Percentiles rank a stretch among this genome's conserved stretches.
These are phyloP conservation scores for Epicoccum sorghinum DNA, from an alignment of 2,329 filamentous ascomycete species.

Conservation along the genomic window DNA sequence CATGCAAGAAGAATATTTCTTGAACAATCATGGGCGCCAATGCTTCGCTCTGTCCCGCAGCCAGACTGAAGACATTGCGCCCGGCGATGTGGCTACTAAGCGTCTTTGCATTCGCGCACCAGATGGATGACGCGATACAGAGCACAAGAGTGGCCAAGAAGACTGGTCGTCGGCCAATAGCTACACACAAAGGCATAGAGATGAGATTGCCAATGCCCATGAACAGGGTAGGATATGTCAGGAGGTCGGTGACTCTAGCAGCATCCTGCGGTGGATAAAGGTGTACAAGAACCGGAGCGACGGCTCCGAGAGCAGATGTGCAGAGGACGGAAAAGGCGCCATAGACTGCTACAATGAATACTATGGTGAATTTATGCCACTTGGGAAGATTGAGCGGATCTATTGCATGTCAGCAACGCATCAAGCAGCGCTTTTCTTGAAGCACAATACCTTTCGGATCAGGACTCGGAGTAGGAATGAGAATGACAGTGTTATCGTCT, in stretches of 20 bases:
- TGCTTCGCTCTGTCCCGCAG: not conserved
- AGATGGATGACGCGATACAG: not conserved
- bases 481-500: not conserved
- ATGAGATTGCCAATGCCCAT: not conserved
- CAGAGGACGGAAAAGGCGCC: not conserved
- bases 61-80: conserved; percentile 1
- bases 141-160: not conserved
- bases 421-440: not conserved
- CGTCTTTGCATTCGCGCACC: not conserved
- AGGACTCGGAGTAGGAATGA: not conserved
- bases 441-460: not conserved
- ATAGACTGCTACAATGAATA: not conserved
- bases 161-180: not conserved
- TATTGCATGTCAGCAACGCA: not conserved
- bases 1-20: not conserved
- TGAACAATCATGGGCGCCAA: conserved; percentile 1
- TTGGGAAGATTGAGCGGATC: not conserved
- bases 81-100: not conserved
- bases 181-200: not conserved
- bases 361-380: conserved; percentile 1
- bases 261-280: not conserved
- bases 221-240: not conserved
- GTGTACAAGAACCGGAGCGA: not conserved
- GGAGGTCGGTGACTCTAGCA: not conserved
- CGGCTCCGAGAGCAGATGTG: not conserved